Evolutionary conservation across 192 early-diverging fungal genomes (phyloP).

Genomic region (Globomyces pollinis-pini): DNA sequence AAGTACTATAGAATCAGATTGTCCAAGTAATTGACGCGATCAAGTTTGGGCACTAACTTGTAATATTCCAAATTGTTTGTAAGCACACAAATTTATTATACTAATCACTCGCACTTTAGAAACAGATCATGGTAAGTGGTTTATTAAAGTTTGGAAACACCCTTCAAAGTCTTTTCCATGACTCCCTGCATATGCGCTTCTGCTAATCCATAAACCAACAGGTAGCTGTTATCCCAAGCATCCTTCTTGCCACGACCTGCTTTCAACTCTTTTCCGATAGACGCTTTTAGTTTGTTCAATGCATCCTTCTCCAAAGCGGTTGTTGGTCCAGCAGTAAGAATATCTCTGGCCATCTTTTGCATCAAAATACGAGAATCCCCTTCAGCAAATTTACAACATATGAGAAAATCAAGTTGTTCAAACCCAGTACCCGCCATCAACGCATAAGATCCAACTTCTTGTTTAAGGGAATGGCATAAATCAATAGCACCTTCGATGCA

Average conservation of each 20-base stretch:
- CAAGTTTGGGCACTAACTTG: too few species aligned
- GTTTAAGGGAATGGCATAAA: background rate
- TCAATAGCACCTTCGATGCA: background rate
- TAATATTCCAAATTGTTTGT: too few species aligned
- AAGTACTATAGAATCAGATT: too few species aligned
- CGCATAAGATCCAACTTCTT: background rate
- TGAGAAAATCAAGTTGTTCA: background rate
- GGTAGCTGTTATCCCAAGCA: background rate
- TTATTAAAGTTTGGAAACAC: background rate
- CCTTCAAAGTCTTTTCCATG: background rate
- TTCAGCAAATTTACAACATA: background rate
- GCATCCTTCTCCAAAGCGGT: background rate
- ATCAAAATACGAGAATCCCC: background rate
- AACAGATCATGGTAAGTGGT: background rate
- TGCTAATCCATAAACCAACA: background rate
- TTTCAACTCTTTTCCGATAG: background rate
- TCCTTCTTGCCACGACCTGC: background rate
- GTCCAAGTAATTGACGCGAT: too few species aligned
- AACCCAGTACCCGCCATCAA: background rate
- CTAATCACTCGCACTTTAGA: background rate
- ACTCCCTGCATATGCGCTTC: background rate
- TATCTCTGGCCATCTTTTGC: slow-evolving; percentile 2
- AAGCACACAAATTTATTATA: background rate
- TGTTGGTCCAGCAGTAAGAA: background rate
- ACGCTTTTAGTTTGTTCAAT: background rate